A percentile compares a stretch with the other conserved stretches of the same genome.
Evolutionary conservation across 805 yeast genomes (phyloP).

Genomic region (Candida patagonica): DNA sequence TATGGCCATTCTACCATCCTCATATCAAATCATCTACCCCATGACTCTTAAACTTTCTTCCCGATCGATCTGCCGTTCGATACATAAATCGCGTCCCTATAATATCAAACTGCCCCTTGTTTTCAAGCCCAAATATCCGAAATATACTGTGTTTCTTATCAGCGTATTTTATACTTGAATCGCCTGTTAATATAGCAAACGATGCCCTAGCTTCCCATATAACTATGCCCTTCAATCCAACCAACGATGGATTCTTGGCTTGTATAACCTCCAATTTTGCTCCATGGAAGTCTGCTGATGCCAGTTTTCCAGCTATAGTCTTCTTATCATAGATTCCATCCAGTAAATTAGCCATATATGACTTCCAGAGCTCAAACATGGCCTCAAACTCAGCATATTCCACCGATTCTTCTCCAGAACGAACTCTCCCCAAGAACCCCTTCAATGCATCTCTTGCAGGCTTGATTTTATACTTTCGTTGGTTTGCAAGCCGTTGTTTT

Average conservation of each 20-base stretch:
- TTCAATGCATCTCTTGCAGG: constrained; percentile 21
- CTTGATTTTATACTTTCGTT: constrained; percentile 13
- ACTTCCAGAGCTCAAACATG: constrained; percentile 64
- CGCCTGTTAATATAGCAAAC: constrained; percentile 51
- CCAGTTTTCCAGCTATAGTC: constrained; percentile 32
- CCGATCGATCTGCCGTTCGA: constrained; percentile 72
- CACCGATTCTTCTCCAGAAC: constrained; percentile 7
- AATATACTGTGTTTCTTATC: constrained; percentile 64
- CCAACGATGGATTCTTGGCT: constrained; percentile 44
- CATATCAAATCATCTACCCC: constrained; percentile 48
- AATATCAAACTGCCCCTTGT: constrained; percentile 39
- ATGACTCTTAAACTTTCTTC: constrained; percentile 76
- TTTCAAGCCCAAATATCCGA: constrained; percentile 17
- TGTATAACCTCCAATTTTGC: constrained; percentile 51
- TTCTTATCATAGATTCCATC: constrained; percentile 11
- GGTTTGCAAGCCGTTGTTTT: constrained; percentile 4
- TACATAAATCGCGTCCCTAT: constrained; percentile 73
- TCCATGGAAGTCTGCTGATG: constrained; percentile 78
- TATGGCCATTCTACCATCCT: no score
- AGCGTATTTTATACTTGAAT: constrained; percentile 59
- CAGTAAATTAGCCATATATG: constrained; percentile 51
- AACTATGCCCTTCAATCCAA: constrained; percentile 66
- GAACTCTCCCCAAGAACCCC: constrained; percentile 16
- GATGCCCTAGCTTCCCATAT: constrained; percentile 75
- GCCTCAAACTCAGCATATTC: constrained; percentile 42